Conservation (phyloP, 2,329 filamentous ascomycete species). For the Clonostachys solani region DNA sequence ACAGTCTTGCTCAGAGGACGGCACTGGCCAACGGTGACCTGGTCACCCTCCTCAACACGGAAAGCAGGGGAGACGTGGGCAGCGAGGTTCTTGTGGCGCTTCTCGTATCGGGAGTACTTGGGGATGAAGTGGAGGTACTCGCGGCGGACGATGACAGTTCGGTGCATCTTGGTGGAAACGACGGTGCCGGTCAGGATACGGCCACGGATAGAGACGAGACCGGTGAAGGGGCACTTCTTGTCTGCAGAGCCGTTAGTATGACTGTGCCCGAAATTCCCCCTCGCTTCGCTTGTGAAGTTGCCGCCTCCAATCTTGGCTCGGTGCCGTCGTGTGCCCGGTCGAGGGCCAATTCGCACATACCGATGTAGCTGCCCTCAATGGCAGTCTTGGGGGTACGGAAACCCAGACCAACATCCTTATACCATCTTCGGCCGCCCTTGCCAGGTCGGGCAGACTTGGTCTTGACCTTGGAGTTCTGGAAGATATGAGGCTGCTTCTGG, state of each 20-base stretch:
- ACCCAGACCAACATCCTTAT: slow-evolving; percentile 99
- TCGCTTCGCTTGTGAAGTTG: slow-evolving; percentile 1
- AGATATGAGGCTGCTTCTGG: slow-evolving; percentile 99
- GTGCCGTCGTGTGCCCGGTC: not conserved
- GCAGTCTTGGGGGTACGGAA: slow-evolving; percentile 98
- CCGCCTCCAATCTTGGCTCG: not conserved
- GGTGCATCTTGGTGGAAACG: slow-evolving; percentile 99
- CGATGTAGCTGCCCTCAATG: slow-evolving; percentile 99
- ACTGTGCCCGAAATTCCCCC: not conserved
- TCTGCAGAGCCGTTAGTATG: slow-evolving; percentile 47
- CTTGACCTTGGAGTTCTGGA: slow-evolving; percentile 95
- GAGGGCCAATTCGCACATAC: slow-evolving; percentile 56
- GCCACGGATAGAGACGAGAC: slow-evolving; percentile 98
- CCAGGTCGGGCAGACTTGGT: slow-evolving; percentile 78
- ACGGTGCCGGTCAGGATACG: slow-evolving; percentile 99
- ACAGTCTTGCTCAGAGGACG: slow-evolving; percentile 99
- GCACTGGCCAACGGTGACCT: slow-evolving; percentile 99
- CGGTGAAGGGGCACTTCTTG: slow-evolving; percentile 99
- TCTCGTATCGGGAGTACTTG: slow-evolving; percentile 99
- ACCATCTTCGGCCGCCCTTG: slow-evolving; percentile 91
- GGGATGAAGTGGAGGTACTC: slow-evolving; percentile 99
- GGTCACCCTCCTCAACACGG: slow-evolving; percentile 99
- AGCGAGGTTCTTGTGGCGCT: slow-evolving; percentile 99
- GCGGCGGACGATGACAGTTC: slow-evolving; percentile 97
- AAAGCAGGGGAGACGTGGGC: slow-evolving; percentile 99